These are phyloP conservation scores for Globisporangium splendens DNA, from an alignment of 352 stramenopile species.

Conservation along the genomic window DNA sequence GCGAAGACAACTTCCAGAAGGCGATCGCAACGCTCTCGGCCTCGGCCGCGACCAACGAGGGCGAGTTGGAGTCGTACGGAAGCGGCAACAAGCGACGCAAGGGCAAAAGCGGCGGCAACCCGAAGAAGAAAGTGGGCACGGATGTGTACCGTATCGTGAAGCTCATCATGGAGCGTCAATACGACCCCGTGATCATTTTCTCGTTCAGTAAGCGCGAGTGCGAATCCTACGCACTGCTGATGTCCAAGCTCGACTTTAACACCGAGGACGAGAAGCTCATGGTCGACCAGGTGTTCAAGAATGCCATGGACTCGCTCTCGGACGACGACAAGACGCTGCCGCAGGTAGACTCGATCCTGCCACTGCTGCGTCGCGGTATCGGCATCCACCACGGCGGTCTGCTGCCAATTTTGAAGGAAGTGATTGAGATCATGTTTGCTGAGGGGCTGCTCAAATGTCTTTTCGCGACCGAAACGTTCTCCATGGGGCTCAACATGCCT, in stretches of 20 bases:
- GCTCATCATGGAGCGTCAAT: constrained; percentile 96
- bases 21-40: constrained; percentile 83
- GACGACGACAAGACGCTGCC: constrained; percentile 97
- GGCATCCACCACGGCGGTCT: constrained; percentile 99
- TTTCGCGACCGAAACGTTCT: constrained; percentile 98
- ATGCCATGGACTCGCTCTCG: constrained; percentile 96
- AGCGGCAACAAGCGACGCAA: constrained; percentile 74
- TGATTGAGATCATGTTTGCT: constrained; percentile 90
- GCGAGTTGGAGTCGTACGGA: constrained; percentile 78
- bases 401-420: constrained; percentile 99
- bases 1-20: constrained; percentile 96
- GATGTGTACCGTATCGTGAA: constrained; percentile 98
- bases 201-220: constrained; percentile 99
- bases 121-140: constrained; percentile 91
- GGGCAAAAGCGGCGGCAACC: constrained; percentile 34
- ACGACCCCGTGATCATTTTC: constrained; percentile 99
- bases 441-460: constrained; percentile 98
- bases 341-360: constrained; percentile 96
- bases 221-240: constrained; percentile 90
- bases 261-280: constrained; percentile 98
- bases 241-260: constrained; percentile 96
- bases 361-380: constrained; percentile 97
- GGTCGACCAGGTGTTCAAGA: constrained; percentile 95
- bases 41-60: constrained; percentile 49
- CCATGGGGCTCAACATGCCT: constrained; percentile 99